phyloP scores from a whole-genome alignment of 2,329 filamentous ascomycete species.

The Zasmidium angulare region DNA sequence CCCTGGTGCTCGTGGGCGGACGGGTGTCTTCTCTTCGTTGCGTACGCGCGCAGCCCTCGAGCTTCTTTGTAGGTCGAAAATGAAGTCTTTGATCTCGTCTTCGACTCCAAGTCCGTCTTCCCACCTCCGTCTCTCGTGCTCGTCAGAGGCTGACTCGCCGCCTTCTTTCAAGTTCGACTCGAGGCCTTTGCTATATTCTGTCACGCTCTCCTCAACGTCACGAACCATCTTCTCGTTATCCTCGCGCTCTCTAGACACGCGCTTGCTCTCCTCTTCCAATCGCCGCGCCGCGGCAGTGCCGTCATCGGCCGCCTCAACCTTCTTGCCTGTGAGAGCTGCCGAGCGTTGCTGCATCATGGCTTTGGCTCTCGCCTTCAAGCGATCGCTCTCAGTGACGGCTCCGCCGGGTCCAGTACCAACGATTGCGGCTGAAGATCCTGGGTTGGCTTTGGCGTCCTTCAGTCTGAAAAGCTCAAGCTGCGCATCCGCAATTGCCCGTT shows the following conservation, averaged over 20 bases:
- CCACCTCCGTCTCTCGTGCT: slow-evolving; percentile 92
- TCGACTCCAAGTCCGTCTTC: slow-evolving; percentile 95
- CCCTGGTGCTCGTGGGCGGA: slow-evolving; percentile 18
- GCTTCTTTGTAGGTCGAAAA: slow-evolving; percentile 88
- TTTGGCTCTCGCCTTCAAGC: slow-evolving; percentile 90
- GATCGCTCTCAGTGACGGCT: slow-evolving; percentile 85
- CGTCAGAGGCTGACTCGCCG: slow-evolving; percentile 69
- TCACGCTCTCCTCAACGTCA: slow-evolving; percentile 94
- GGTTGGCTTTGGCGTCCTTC: slow-evolving; percentile 89
- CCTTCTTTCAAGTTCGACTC: slow-evolving; percentile 87
- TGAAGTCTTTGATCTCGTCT: slow-evolving; percentile 95
- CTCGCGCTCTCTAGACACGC: slow-evolving; percentile 80
- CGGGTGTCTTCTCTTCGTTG: slow-evolving; percentile 51
- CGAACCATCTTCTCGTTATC: slow-evolving; percentile 95
- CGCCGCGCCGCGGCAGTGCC: slow-evolving; percentile 78
- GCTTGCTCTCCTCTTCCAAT: slow-evolving; percentile 82
- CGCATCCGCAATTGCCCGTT: slow-evolving; percentile 89
- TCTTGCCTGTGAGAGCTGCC: slow-evolving; percentile 82
- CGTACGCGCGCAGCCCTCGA: slow-evolving; percentile 73
- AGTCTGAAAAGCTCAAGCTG: slow-evolving; percentile 89
- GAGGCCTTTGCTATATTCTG: slow-evolving; percentile 79
- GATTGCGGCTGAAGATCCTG: slow-evolving; percentile 74
- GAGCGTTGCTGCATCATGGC: slow-evolving; percentile 99
- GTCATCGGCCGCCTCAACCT: slow-evolving; percentile 65
- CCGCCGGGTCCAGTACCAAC: slow-evolving; percentile 93